These are phyloP conservation scores for Kwoniella europaea DNA, from an alignment of 768 basidiomycete genomes.

Conservation along the genomic window DNA sequence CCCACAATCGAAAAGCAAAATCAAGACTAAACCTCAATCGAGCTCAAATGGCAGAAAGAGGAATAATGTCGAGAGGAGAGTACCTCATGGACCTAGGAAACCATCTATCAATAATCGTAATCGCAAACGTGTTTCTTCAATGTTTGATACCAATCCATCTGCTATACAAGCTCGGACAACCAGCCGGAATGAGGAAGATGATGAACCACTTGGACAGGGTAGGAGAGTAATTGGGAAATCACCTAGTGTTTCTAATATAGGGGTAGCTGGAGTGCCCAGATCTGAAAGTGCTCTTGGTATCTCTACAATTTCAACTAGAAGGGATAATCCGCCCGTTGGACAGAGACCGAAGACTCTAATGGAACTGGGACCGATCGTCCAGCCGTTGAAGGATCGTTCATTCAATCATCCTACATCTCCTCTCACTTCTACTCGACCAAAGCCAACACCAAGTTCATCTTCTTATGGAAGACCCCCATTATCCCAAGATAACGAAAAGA, in stretches of 20 bases:
- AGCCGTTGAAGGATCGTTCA: constrained; percentile 19
- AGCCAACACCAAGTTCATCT: not conserved
- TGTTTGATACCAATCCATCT: constrained; percentile 2
- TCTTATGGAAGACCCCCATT: not conserved
- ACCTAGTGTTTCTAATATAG: constrained; percentile 3
- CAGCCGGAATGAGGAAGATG: too few relatives aligned
- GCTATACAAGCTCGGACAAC: not conserved
- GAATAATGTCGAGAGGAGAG: not conserved
- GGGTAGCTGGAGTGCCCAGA: not conserved
- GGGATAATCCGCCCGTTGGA: not conserved
- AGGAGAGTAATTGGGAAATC: constrained; percentile 10
- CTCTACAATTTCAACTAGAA: not conserved
- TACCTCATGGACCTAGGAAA: constrained; percentile 21
- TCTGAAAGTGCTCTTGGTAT: not conserved
- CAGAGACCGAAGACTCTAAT: constrained; percentile 12
- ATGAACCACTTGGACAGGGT: constrained; percentile 23
- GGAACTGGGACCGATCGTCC: constrained; percentile 10
- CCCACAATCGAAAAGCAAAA: not conserved
- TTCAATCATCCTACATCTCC: constrained; percentile 5
- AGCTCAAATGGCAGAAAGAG: not conserved
- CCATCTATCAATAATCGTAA: constrained; percentile 6
- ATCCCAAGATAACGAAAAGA: not conserved
- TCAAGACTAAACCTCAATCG: not conserved
- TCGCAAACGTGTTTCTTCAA: constrained; percentile 10
- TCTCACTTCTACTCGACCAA: not conserved